Conservation (phyloP, 805 yeast genomes). For the Monosporozyma yasuniensis region DNA sequence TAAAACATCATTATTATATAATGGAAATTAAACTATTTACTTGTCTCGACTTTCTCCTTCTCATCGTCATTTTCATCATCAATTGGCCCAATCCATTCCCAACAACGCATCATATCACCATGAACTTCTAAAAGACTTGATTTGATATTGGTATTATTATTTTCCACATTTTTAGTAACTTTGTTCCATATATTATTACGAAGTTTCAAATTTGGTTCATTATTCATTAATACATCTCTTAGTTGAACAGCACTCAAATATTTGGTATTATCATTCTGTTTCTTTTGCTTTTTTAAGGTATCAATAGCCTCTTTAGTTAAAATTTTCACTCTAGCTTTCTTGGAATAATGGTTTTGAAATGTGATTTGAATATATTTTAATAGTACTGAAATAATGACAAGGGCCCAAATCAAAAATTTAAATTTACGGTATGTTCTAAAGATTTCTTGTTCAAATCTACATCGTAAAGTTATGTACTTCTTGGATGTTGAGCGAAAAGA, state of each 20-base stretch:
- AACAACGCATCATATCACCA: slow-evolving; percentile 80
- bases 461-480: slow-evolving; percentile 48
- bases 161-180: slow-evolving; percentile 48
- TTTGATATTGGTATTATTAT: slow-evolving; percentile 52
- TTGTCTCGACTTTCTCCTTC: neutral
- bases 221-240: slow-evolving; percentile 50
- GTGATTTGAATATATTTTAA: slow-evolving; percentile 29
- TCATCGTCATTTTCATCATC: slow-evolving; percentile 2
- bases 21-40: neutral
- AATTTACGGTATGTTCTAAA: slow-evolving; percentile 31
- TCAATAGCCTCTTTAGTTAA: slow-evolving; percentile 41
- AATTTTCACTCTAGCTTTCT: slow-evolving; percentile 36
- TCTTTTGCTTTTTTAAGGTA: slow-evolving; percentile 37
- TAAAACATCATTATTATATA: neutral
- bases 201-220: slow-evolving; percentile 19
- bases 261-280: slow-evolving; percentile 26
- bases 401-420: slow-evolving; percentile 13
- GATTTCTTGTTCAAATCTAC: slow-evolving; percentile 47
- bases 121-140: slow-evolving; percentile 58
- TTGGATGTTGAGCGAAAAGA: slow-evolving; percentile 67
- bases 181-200: slow-evolving; percentile 50
- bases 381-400: slow-evolving; percentile 7
- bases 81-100: slow-evolving; percentile 68
- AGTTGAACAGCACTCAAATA: slow-evolving; percentile 65
- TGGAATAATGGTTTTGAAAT: slow-evolving; percentile 31